Evolutionary conservation across 345 rosid genomes (phyloP).

Genomic region (Geranium brycei): DNA sequence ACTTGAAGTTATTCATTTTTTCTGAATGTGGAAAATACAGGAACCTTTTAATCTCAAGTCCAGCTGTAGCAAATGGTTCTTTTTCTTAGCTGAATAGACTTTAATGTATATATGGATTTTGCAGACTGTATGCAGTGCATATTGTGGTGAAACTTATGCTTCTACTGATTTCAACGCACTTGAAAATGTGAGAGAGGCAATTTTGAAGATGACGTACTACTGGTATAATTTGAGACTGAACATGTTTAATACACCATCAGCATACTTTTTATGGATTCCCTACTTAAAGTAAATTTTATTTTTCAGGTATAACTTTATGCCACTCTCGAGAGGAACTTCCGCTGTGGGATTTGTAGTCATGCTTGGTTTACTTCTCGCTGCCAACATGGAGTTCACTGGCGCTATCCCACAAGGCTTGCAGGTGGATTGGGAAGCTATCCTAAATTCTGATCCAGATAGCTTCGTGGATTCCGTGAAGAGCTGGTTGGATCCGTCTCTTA

Average conservation of each 20-base stretch:
- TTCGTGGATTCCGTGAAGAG: slow-evolving; percentile 52
- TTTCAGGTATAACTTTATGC: slow-evolving; percentile 93
- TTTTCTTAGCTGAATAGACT: background rate
- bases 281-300: slow-evolving; percentile 4
- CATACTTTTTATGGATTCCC: background rate
- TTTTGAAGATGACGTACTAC: slow-evolving; percentile 87
- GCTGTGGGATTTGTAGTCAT: slow-evolving; percentile 64
- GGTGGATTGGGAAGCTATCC: slow-evolving; percentile 94
- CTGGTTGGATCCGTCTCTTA: slow-evolving; percentile 73
- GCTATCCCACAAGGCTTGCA: slow-evolving; percentile 62
- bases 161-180: slow-evolving; percentile 47
- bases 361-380: slow-evolving; percentile 75
- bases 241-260: background rate
- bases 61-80: background rate
- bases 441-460: slow-evolving; percentile 44
- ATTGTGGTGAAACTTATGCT: slow-evolving; percentile 65
- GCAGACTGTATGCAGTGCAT: slow-evolving; percentile 73
- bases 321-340: slow-evolving; percentile 83
- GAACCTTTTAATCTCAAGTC: background rate
- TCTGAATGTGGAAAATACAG: too few species aligned
- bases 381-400: slow-evolving; percentile 76
- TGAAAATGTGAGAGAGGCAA: slow-evolving; percentile 57
- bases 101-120: background rate
- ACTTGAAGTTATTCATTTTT: too few species aligned
- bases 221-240: slow-evolving; percentile 33